Evolutionary conservation across 2,329 filamentous ascomycete genomes (phyloP).

Genomic region (Colletotrichum echinochloae): DNA sequence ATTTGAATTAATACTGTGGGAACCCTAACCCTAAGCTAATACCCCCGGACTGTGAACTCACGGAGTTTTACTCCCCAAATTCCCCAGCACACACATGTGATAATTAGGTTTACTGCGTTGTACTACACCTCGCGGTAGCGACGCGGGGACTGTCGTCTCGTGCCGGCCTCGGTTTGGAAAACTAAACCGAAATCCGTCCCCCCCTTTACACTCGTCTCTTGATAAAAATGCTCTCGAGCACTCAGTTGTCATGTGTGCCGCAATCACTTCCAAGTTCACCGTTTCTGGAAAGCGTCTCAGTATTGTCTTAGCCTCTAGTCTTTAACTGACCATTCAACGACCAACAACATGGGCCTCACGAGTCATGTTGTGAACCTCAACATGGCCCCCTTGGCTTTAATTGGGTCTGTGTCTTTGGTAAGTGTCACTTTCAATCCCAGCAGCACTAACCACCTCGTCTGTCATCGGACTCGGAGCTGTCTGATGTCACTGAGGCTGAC

Average conservation of each 20-base stretch:
- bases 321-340: background rate
- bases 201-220: background rate
- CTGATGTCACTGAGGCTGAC: background rate
- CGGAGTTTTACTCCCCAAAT: too few species aligned
- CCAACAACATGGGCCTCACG: background rate
- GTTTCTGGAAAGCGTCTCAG: background rate
- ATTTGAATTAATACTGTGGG: too few species aligned
- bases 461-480: too few species aligned
- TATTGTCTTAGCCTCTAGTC: background rate
- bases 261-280: background rate
- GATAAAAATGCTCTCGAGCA: background rate
- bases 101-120: background rate
- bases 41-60: too few species aligned
- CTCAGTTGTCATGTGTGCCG: too few species aligned
- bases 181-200: background rate
- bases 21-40: too few species aligned
- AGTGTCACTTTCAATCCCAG: background rate
- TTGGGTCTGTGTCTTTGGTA: background rate
- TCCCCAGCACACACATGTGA: background rate
- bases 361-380: background rate
- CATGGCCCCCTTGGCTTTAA: background rate
- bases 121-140: background rate
- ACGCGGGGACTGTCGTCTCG: background rate
- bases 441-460: background rate
- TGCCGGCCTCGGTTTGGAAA: background rate